phyloP scores from a whole-genome alignment of 306 rosid species.

The Calophaca sinica region DNA sequence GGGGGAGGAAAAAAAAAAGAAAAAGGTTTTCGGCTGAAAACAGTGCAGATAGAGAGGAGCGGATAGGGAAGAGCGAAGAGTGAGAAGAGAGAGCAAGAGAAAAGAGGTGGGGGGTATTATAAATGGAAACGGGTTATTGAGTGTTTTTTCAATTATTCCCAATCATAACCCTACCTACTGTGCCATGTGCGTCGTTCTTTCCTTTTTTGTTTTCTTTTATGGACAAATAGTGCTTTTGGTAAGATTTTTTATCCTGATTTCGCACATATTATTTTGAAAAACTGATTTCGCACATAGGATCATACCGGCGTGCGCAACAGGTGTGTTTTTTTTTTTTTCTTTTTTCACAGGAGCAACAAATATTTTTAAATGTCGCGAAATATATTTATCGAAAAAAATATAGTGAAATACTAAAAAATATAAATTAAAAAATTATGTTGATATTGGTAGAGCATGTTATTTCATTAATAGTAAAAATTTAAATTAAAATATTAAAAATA shows the following conservation, averaged over 20 bases:
- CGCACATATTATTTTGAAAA: too few species aligned
- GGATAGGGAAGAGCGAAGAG: too few species aligned
- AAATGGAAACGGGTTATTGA: constrained; percentile 40
- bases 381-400: too few species aligned
- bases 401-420: too few species aligned
- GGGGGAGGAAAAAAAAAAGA: not conserved
- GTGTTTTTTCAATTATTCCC: not conserved
- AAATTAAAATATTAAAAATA: too few species aligned
- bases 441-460: too few species aligned
- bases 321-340: too few species aligned
- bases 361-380: too few species aligned
- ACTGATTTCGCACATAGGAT: not conserved
- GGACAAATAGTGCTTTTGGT: not conserved
- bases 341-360: too few species aligned
- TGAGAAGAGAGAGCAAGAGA: not conserved
- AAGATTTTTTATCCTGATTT: not conserved
- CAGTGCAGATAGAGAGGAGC: not conserved
- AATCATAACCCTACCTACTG: constrained; percentile 42
- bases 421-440: too few species aligned
- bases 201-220: not conserved
- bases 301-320: too few species aligned
- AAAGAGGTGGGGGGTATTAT: constrained; percentile 1
- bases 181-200: constrained; percentile 40
- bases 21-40: not conserved
- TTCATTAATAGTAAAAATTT: too few species aligned